These are phyloP conservation scores for Falciphora oryzae DNA, from an alignment of 2,329 filamentous ascomycete species.

Conservation along the genomic window DNA sequence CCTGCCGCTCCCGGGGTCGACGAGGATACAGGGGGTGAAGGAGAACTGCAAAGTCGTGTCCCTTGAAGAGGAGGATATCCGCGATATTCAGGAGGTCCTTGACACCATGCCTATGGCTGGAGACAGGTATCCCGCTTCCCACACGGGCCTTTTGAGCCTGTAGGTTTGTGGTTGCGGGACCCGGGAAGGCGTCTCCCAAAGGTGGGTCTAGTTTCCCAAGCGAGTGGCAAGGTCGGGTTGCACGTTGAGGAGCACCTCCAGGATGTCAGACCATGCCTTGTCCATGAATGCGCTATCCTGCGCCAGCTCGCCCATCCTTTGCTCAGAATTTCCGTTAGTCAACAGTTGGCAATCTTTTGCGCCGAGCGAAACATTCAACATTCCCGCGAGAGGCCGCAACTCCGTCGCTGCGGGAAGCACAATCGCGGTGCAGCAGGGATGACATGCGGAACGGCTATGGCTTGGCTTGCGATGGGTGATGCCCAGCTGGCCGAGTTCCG, in stretches of 20 bases:
- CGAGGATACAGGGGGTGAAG: background rate
- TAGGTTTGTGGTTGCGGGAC: too few relatives aligned
- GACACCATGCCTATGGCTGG: background rate
- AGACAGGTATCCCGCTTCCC: background rate
- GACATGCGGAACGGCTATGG: too few relatives aligned
- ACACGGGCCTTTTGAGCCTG: background rate
- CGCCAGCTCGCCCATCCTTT: slow-evolving; percentile 5
- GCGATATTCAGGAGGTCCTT: background rate
- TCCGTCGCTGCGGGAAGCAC: too few relatives aligned
- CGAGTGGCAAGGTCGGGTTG: background rate
- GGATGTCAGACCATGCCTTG: slow-evolving; percentile 2
- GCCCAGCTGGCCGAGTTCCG: too few relatives aligned
- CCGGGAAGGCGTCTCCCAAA: too few relatives aligned
- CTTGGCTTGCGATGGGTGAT: too few relatives aligned
- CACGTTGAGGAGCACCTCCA: background rate
- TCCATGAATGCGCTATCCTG: slow-evolving; percentile 6
- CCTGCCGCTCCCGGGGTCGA: too few relatives aligned
- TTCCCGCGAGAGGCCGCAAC: too few relatives aligned
- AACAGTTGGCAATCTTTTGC: too few relatives aligned
- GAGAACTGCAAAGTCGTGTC: background rate
- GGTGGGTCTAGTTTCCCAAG: background rate
- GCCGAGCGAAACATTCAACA: too few relatives aligned
- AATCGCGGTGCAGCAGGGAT: too few relatives aligned
- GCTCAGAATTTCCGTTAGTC: background rate
- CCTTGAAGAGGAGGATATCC: background rate